These are phyloP conservation scores for Oryza officinalis DNA, from an alignment of 176 grass and related monocot genomes.

Conservation along the genomic window DNA sequence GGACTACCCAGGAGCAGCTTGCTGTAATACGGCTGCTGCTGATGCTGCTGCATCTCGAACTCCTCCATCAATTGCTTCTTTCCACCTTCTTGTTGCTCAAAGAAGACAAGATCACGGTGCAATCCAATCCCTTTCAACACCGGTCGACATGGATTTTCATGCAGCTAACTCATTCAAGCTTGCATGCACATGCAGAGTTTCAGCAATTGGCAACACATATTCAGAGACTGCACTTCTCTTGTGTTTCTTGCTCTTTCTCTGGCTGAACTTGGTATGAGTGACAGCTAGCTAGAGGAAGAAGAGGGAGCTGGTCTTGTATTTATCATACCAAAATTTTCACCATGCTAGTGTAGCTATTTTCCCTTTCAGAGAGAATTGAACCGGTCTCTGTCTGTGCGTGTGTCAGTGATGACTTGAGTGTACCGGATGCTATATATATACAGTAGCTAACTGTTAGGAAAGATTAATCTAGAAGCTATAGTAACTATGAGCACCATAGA, in stretches of 20 bases:
- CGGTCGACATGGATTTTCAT: conserved; percentile 45
- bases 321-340: conserved; percentile 2
- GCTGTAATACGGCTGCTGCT: conserved; percentile 26
- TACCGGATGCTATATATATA: neutral
- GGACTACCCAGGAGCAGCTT: conserved; percentile 18
- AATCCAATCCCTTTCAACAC: conserved; percentile 41
- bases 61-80: conserved; percentile 21
- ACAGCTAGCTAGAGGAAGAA: neutral
- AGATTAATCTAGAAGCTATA: conserved; percentile 7
- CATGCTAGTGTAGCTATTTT: conserved; percentile 19
- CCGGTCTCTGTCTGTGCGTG: conserved; percentile 25
- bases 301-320: conserved; percentile 42
- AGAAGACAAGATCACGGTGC: conserved; percentile 45
- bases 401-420: conserved; percentile 45
- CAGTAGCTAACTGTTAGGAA: neutral
- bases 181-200: neutral
- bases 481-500: neutral
- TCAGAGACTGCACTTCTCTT: neutral
- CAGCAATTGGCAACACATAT: neutral
- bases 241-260: neutral
- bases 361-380: conserved; percentile 6
- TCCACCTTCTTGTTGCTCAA: conserved; percentile 38
- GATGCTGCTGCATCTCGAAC: conserved; percentile 20
- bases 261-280: neutral
- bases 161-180: conserved; percentile 7